phyloP scores from a whole-genome alignment of 768 basidiomycete genomes.

The Kwoniella dejecticola region DNA sequence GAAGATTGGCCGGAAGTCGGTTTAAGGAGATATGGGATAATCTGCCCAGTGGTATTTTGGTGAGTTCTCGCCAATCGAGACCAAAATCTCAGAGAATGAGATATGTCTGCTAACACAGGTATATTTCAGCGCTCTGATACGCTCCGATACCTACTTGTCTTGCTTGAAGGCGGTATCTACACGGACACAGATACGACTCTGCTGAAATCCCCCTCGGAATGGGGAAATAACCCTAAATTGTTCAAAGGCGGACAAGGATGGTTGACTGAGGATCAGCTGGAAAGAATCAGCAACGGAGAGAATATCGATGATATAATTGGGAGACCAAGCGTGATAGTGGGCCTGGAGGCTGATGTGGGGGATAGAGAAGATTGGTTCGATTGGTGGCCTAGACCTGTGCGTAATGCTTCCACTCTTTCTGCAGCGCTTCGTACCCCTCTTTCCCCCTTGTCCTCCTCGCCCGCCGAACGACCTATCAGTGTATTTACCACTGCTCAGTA shows the following conservation, averaged over 20 bases:
- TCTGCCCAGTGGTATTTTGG: slow-evolving; percentile 52
- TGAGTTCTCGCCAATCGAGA: slow-evolving; percentile 23
- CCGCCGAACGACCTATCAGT: no score
- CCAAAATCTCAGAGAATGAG: no score
- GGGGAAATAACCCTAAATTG: slow-evolving; percentile 44
- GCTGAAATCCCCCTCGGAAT: slow-evolving; percentile 50
- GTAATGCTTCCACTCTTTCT: no score
- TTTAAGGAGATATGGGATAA: slow-evolving; percentile 46
- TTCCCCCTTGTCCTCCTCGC: not conserved
- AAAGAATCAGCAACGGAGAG: slow-evolving; percentile 23
- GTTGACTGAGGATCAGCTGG: slow-evolving; percentile 28
- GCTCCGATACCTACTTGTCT: slow-evolving; percentile 48
- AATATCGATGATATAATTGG: slow-evolving; percentile 34
- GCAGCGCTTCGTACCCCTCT: no score
- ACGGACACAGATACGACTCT: slow-evolving; percentile 56
- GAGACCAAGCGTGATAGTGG: slow-evolving; percentile 56
- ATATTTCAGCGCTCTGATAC: slow-evolving; percentile 46
- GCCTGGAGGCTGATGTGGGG: slow-evolving; percentile 60
- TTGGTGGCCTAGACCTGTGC: slow-evolving; percentile 55
- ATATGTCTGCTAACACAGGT: not conserved
- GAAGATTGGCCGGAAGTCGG: slow-evolving; percentile 30
- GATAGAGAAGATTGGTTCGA: slow-evolving; percentile 58
- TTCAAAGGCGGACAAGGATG: slow-evolving; percentile 43
- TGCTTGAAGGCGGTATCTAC: slow-evolving; percentile 55
- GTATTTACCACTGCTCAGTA: no score